Base-by-base conservation (phyloP, 257 asterid species). In the Striga asiatica region DNA sequence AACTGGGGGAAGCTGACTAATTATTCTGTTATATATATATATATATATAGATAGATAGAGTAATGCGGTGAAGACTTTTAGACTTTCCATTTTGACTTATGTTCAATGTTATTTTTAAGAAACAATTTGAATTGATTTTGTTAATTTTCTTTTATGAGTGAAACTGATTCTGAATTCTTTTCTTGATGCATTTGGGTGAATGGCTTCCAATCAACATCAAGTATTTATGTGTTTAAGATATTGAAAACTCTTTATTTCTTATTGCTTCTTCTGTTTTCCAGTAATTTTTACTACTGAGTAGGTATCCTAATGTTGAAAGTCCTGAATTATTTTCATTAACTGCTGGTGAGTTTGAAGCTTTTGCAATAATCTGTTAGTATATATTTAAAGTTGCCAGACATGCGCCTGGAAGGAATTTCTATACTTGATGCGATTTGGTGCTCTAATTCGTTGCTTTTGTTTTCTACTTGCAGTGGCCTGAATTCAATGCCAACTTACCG, bases 381-480 rank as follows among this genome's bases (percentile, higher is more conserved):
- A 56, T 54, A 35, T 65, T 58, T 39, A 9, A 10, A 53, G 57
- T 46, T 20, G 12, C 53, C 28, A n/a, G 21, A 38, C 48, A 13
- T 60, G 60, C 37, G 38, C 12, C 6, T 32, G 12, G 1, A n/a
- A 32, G 38, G 38, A 35, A 35, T 35, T 9, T 16, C 14, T 8
- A 10, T 35, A 35, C n/a, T 35, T n/a, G 42, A 35, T n/a, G n/a
- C n/a, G n/a, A 16, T 35, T 35, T 35, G 14, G 9, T 35, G 47
- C 14, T 20, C 25, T 2, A 38, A 28, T 35, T 51, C 29, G 13
- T 48, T 60, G 2, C 41, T 38, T 27, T 68, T 64, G 54, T 48
- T 21, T 53, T n/a, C n/a, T 58, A n/a, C 63, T 59, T 80, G 77
- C 89, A 91, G 98, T 91, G 93, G 94, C 95, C 89, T 19, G 94